Conservation (phyloP, 805 yeast genomes). For the Wickerhamiella sorbophila region DNA sequence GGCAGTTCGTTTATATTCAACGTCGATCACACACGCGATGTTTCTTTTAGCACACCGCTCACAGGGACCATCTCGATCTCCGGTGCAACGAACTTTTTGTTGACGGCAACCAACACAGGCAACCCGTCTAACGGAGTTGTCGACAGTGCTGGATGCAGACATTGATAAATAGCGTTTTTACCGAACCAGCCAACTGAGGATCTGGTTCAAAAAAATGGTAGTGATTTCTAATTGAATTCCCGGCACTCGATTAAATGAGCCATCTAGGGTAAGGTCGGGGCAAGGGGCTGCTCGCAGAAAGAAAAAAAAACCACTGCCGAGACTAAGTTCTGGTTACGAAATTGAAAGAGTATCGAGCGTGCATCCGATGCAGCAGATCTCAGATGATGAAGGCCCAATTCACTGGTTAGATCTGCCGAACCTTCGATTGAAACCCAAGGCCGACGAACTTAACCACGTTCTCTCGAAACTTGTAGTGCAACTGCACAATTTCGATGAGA, state of each 20-base stretch:
- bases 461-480: constrained; percentile 11
- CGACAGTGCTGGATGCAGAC: no score
- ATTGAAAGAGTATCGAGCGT: no score
- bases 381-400: constrained; percentile 6
- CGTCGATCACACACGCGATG: constrained; percentile 54
- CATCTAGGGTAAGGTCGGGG: no score
- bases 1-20: constrained; percentile 77
- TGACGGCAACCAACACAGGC: constrained; percentile 96
- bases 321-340: no score
- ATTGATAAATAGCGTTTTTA: no score
- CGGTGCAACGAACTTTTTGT: constrained; percentile 42
- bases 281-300: no score
- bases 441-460: constrained; percentile 8
- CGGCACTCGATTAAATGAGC: no score
- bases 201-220: background rate
- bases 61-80: constrained; percentile 53
- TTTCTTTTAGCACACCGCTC: constrained; percentile 63
- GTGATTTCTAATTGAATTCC: no score
- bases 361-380: no score
- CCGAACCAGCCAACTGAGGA: background rate
- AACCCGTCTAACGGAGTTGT: background rate
- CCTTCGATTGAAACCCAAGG: constrained; percentile 13
- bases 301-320: no score
- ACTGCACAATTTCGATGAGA: constrained; percentile 11
- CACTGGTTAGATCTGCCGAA: constrained; percentile 23